Base-by-base conservation (phyloP, 2,329 filamentous ascomycete genomes). In the Plectosphaerella plurivora region DNA sequence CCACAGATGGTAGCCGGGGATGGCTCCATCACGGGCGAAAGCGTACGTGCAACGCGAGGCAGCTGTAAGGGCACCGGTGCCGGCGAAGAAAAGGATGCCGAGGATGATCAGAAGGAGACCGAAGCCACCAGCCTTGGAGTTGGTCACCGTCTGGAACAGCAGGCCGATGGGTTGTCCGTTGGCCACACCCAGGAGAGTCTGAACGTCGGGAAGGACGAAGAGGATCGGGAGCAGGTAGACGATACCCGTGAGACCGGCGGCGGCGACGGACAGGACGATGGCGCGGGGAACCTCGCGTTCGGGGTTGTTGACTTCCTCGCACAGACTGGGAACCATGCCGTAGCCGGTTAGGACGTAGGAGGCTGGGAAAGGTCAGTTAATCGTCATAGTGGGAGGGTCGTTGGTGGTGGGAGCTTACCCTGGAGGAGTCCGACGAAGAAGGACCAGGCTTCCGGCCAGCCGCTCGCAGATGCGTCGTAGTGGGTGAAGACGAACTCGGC, bases 101-200 rank as follows among this genome's bases (percentile, higher is more conserved):
- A 92, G 76, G 58, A 93, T 83, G 3, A 92, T 72, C 67, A 92
- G 88, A 14, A 91, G 75, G 6, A 92, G 75, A 0, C 85, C 87
- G 58, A 93, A 91, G 1, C 88, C 89, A 22, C 87, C 89, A 5
- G 74, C 83, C 1, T 85, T 77, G 18, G 86, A 88, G 1, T 88
- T 88, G 0, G 88, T 91, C 10, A 84, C 88, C 0, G 74, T 84
- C 70, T 89, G 89, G 77, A 92, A 92, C 33, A 92, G 72, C 4
- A 86, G 73, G 9, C 86, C 87, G 56, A 93, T 88, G 1, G 89
- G 88, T 61, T 92, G 89, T 9, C 85, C 86, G 61, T 84, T 89
- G 20, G 86, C 78, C 14, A 88, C 86, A 2, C 69, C 66, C 25
- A 89, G 81, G 15, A 92, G 78, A 46, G 74, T 68, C 56, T 81